Evolutionary conservation across 1,284 basidiomycete genomes (phyloP).

Genomic region (Pascua guehoae): DNA sequence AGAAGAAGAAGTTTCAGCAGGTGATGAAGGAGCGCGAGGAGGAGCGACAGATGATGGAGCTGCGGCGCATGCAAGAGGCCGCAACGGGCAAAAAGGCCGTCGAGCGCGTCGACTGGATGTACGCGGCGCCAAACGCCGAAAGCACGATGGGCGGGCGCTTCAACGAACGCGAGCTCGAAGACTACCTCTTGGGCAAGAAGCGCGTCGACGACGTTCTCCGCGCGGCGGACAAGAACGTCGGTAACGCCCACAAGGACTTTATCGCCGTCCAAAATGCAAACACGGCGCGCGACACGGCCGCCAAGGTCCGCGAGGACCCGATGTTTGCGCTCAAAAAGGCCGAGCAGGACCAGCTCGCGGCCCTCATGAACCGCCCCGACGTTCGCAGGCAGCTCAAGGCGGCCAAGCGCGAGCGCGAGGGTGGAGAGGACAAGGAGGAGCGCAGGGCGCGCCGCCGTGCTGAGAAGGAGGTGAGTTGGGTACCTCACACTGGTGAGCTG

Average conservation of each 20-base stretch:
- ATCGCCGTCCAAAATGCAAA: conserved; percentile 93
- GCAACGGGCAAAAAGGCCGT: conserved; percentile 90
- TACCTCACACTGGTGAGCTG: background rate
- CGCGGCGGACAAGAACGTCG: conserved; percentile 80
- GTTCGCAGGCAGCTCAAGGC: conserved; percentile 74
- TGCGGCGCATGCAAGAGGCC: conserved; percentile 88
- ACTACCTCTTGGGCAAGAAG: conserved; percentile 97
- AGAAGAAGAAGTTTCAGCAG: conserved; percentile 96
- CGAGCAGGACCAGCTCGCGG: conserved; percentile 87
- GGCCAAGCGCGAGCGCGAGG: conserved; percentile 65
- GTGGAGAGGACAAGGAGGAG: conserved; percentile 59
- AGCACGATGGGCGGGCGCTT: conserved; percentile 59
- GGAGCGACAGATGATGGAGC: conserved; percentile 90
- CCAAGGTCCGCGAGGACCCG: conserved; percentile 95
- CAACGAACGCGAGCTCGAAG: conserved; percentile 80
- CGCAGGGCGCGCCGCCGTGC: conserved; percentile 59
- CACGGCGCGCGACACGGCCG: conserved; percentile 76
- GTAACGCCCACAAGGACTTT: conserved; percentile 79
- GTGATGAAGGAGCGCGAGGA: conserved; percentile 96
- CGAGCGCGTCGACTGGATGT: conserved; percentile 99
- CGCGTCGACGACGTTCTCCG: conserved; percentile 92
- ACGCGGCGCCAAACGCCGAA: conserved; percentile 84
- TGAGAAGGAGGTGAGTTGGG: conserved; percentile 52
- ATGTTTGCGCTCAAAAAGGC: conserved; percentile 95
- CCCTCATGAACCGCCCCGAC: conserved; percentile 85